Conservation (phyloP, 2,329 filamentous ascomycete species). For the Rhytidhysteron rufulum region DNA sequence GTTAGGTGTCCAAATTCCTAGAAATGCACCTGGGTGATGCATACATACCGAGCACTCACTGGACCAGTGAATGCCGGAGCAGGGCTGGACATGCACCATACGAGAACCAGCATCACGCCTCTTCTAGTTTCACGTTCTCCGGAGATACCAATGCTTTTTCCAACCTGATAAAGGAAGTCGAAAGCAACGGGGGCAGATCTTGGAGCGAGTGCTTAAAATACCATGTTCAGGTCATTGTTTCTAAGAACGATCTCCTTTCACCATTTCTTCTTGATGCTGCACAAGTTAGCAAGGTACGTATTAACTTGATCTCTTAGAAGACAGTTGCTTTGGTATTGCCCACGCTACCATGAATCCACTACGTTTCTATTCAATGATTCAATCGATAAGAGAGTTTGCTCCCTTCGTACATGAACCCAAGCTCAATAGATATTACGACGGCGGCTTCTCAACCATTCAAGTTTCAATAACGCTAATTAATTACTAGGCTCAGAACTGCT, state of each 20-base stretch:
- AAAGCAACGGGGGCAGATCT: not conserved
- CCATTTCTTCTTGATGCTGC: not conserved
- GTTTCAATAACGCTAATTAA: too few relatives aligned
- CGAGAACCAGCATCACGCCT: not conserved
- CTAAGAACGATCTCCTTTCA: not conserved
- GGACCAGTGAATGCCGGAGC: slow-evolving; percentile 3
- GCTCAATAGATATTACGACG: not conserved
- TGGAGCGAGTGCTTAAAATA: not conserved
- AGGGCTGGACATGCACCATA: slow-evolving; percentile 1
- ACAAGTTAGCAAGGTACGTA: not conserved
- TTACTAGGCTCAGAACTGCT: too few relatives aligned
- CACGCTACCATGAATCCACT: not conserved
- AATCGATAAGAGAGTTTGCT: not conserved
- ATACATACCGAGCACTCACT: slow-evolving; percentile 1
- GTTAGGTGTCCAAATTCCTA: slow-evolving; percentile 4
- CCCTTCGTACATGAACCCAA: not conserved
- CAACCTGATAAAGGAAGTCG: not conserved
- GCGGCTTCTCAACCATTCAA: not conserved
- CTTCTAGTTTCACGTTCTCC: not conserved
- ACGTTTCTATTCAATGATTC: not conserved
- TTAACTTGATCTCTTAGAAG: slow-evolving; percentile 1
- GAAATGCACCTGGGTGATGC: not conserved
- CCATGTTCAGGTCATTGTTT: not conserved
- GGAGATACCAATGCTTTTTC: not conserved
- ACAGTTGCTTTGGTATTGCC: too few relatives aligned